Evolutionary conservation across 139 green algal genomes (phyloP), one percentile per base, ranked within the genome.

Genomic region (Dunaliella primolecta): DNA sequence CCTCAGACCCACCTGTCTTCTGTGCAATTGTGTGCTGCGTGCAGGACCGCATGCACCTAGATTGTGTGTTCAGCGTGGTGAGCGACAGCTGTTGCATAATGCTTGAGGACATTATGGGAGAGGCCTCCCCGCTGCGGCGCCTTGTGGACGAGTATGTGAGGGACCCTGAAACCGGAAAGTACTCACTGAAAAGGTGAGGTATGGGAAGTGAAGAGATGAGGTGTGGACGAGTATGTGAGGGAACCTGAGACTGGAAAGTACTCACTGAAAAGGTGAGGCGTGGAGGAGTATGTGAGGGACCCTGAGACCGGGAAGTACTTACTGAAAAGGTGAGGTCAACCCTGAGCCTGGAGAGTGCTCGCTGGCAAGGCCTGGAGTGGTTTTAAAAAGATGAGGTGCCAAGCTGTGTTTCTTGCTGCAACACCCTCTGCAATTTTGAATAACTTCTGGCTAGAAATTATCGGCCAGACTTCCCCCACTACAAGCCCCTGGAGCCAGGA

Each of bases 21-120:
- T 27, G 30, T n/a, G 23, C n/a, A n/a, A n/a, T n/a, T n/a, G n/a
- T n/a, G n/a, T n/a, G n/a, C n/a, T n/a, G n/a, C n/a, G 1, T 81
- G 15, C 93, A 98, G 94, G 96, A 98, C 87, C 95, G 96, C 88
- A 99, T 99, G 96, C 96, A 99, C 90, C 91, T 99, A 85, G 96
- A 99, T 91, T 99, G 96, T 87, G 94, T 98, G 38, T 99, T 98
- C 90, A 93, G 83, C 78, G 94, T 98, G 70, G 71, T 98, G n/a
- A 91, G 89, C 11, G 89, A 96, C 88, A 87, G 89, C 83, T 93
- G 89, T 85, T 97, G 94, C 90, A 90, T 99, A 78, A 98, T 99
- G 94, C 88, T 98, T 30, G 93, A 96, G 84, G 93, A 96, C 82
- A 95, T 97, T 89, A 97, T 98, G 78, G 94, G 94, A 25, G 82